Evolutionary conservation across 2,329 filamentous ascomycete genomes (phyloP), one percentile per base, ranked within the genome.

Genomic region (Neofusicoccum sp.): DNA sequence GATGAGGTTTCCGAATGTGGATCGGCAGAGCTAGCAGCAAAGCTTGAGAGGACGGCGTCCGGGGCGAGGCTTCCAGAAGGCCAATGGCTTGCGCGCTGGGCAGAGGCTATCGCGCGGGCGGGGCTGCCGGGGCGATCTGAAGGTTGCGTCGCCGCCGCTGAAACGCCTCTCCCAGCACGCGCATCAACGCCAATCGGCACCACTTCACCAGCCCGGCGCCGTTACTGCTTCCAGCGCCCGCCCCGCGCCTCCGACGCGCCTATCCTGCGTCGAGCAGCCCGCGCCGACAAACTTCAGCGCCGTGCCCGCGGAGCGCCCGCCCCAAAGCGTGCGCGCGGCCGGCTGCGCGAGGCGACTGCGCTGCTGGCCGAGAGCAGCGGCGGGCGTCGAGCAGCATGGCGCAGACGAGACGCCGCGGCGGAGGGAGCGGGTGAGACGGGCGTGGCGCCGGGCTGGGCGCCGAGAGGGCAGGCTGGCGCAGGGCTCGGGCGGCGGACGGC

Each of bases 271-370:
- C 51, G n/a, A 56, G 51, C 51, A 56, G 28, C 14, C 43, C 51
- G 51, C 51, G 14, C 51, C 51, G 51, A 56, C 51, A 56, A 43
- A 56, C 51, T 56, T 43, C 51, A 56, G 51, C 51, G 51, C 51
- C 36, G 38, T 53, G 34, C 33, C 47, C 47, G 31, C n/a, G n/a
- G n/a, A n/a, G n/a, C n/a, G n/a, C n/a, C n/a, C 9, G 31, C 43
- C 11, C 43, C 43, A 45, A 11, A 24, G 43, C 20, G 4, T 3
- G n/a, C 48, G n/a, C n/a, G n/a, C n/a, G n/a, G n/a, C n/a, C n/a
- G n/a, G n/a, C n/a, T n/a, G n/a, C n/a, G n/a, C n/a, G n/a, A n/a
- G n/a, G 12, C 36, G 12, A 12, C 12, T 12, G 36, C 14, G 12
- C 36, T 40, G 36, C 5, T 24, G 45, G 5, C 45, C 14, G n/a